A percentile compares a stretch with the other conserved stretches of the same genome.
These are phyloP conservation scores for Neurospora sp. DNA, from an alignment of 495 filamentous ascomycete genomes.

Conservation along the genomic window DNA sequence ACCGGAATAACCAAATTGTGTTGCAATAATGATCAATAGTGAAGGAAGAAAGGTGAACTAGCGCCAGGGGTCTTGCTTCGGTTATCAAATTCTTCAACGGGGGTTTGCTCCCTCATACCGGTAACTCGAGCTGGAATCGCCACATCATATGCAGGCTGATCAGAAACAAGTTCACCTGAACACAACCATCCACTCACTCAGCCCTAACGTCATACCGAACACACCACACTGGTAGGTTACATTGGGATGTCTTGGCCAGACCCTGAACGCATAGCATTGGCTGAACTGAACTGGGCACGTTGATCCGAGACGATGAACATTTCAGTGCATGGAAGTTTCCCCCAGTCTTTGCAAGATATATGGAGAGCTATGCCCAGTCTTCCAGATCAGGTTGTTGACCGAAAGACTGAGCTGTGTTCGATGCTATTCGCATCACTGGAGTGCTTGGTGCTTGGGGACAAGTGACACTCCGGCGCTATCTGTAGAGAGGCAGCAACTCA, in stretches of 20 bases:
- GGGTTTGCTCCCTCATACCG: background rate
- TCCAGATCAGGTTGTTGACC: too few species aligned
- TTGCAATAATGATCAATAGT: background rate
- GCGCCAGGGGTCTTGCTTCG: background rate
- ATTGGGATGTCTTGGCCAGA: background rate
- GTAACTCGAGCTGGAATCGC: background rate
- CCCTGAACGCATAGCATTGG: background rate
- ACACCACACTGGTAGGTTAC: background rate
- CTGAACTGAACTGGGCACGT: background rate
- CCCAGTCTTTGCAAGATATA: background rate
- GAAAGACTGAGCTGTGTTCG: too few species aligned
- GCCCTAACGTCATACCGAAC: background rate
- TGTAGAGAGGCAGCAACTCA: too few species aligned
- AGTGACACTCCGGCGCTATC: background rate
- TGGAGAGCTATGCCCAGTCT: background rate
- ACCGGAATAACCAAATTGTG: background rate
- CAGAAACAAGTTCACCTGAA: background rate
- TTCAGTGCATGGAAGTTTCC: background rate
- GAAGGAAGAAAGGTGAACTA: background rate
- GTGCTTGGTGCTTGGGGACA: background rate
- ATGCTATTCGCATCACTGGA: background rate
- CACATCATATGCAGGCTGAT: background rate
- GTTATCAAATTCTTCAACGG: background rate
- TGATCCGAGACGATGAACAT: background rate
- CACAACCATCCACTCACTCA: background rate